A percentile compares a stretch with the other conserved stretches of the same genome.
Evolutionary conservation across 164 flowering plant genomes (phyloP).

Genomic region (Vitis cinerea): DNA sequence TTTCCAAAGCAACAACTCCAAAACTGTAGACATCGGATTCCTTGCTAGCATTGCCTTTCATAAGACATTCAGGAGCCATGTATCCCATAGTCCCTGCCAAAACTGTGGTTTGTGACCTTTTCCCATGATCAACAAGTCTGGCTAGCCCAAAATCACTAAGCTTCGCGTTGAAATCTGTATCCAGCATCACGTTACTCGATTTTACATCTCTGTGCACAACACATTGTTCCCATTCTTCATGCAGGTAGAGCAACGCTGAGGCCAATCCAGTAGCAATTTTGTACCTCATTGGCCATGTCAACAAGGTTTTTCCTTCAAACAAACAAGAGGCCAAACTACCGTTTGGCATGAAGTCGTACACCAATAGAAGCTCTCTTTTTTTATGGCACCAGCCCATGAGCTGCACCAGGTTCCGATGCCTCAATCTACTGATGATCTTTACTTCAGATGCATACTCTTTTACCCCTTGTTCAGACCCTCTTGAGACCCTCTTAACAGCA

Average conservation of each 20-base stretch:
- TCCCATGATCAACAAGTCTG: not conserved
- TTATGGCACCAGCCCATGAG: conserved; percentile 1
- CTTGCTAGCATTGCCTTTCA: not conserved
- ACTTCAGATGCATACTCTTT: conserved; percentile 27
- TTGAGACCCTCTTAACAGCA: conserved; percentile 25
- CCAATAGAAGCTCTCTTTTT: not conserved
- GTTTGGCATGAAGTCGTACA: conserved; percentile 2
- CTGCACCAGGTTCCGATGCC: conserved; percentile 1
- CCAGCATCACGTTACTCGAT: conserved; percentile 6
- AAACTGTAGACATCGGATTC: conserved; percentile 8
- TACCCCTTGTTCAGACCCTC: conserved; percentile 25
- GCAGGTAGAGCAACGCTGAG: conserved; percentile 5
- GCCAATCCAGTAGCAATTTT: not conserved
- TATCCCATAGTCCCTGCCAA: not conserved
- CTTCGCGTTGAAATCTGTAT: not conserved
- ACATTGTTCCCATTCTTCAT: conserved; percentile 5
- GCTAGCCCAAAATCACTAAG: conserved; percentile 7
- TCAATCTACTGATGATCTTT: conserved; percentile 19
- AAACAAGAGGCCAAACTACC: not conserved
- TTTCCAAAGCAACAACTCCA: not conserved
- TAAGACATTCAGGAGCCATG: conserved; percentile 1
- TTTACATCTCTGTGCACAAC: conserved; percentile 5
- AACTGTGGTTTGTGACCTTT: not conserved
- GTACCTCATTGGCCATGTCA: not conserved
- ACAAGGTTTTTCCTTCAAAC: not conserved